Evolutionary conservation across 208 protist genomes (phyloP).

Genomic region (Wallacemonas sp.): DNA sequence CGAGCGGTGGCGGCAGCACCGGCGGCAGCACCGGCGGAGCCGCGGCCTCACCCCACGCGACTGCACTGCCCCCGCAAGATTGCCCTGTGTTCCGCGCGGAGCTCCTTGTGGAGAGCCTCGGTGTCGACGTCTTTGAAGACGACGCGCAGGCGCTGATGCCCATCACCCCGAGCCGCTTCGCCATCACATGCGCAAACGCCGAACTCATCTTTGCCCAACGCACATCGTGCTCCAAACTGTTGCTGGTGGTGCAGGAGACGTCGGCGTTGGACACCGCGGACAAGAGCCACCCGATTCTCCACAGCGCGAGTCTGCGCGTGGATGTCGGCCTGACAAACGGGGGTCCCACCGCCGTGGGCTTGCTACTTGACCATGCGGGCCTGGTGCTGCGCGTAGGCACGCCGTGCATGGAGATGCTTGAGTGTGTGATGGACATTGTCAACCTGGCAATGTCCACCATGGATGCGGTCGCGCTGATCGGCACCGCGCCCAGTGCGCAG

Average conservation of each 20-base stretch:
- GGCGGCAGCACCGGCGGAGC: background rate
- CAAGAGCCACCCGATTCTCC: constrained; percentile 43
- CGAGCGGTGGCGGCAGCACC: background rate
- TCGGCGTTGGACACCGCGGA: constrained; percentile 47
- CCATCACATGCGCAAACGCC: constrained; percentile 43
- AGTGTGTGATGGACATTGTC: constrained; percentile 76
- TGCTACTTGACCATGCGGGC: constrained; percentile 23
- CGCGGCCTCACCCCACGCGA: background rate
- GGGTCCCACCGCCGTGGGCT: constrained; percentile 36
- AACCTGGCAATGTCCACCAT: constrained; percentile 54
- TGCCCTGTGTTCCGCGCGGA: constrained; percentile 54
- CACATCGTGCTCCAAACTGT: constrained; percentile 35
- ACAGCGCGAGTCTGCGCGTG: constrained; percentile 24
- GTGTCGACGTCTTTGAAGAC: constrained; percentile 73
- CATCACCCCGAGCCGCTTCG: constrained; percentile 40
- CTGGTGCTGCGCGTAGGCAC: constrained; percentile 63
- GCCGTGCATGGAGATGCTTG: constrained; percentile 72
- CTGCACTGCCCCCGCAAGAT: constrained; percentile 18
- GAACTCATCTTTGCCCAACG: constrained; percentile 62
- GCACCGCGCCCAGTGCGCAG: background rate
- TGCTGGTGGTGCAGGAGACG: constrained; percentile 47
- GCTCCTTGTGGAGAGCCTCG: constrained; percentile 52
- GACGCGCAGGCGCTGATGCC: constrained; percentile 32
- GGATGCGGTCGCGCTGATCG: constrained; percentile 3
- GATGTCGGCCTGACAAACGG: constrained; percentile 33